Conservation (phyloP, 768 basidiomycete genomes). For the Mycena epipterygia region DNA sequence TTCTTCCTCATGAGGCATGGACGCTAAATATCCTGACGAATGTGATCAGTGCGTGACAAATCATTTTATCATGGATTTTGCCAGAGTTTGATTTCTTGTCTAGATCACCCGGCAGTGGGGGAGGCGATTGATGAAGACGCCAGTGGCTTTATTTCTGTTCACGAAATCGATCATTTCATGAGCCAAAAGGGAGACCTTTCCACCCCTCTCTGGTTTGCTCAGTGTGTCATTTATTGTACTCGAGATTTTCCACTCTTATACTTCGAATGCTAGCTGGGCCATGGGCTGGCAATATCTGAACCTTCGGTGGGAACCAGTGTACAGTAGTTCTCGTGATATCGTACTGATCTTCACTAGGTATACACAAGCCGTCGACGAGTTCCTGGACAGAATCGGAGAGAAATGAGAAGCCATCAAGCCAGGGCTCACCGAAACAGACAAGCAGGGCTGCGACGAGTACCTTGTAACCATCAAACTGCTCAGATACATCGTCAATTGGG, state of each 20-base stretch:
- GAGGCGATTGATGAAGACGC: slow-evolving; percentile 40
- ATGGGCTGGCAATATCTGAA: slow-evolving; percentile 19
- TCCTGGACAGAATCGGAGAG: not conserved
- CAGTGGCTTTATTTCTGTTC: slow-evolving; percentile 39
- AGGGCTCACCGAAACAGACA: too few species aligned
- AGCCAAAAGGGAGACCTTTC: slow-evolving; percentile 10
- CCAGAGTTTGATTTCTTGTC: not conserved
- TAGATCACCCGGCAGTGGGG: slow-evolving; percentile 37
- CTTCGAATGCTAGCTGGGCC: slow-evolving; percentile 27
- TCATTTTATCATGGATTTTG: not conserved
- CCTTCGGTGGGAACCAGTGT: not conserved
- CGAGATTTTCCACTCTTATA: too few species aligned
- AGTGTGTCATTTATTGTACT: too few species aligned
- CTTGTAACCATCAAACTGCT: slow-evolving; percentile 13
- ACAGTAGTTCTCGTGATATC: not conserved
- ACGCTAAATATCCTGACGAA: slow-evolving; percentile 40
- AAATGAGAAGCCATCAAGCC: too few species aligned
- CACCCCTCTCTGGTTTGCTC: slow-evolving; percentile 24
- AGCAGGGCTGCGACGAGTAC: too few species aligned
- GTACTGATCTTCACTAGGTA: not conserved
- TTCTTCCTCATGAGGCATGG: slow-evolving; percentile 34
- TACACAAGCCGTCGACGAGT: not conserved
- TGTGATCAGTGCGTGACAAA: slow-evolving; percentile 38
- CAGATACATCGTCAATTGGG: slow-evolving; percentile 3
- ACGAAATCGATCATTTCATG: slow-evolving; percentile 37